Percentiles rank a stretch among this genome's conserved stretches.
These are phyloP conservation scores for Margaritispora aquatica DNA, from an alignment of 495 filamentous ascomycete genomes.

Conservation along the genomic window DNA sequence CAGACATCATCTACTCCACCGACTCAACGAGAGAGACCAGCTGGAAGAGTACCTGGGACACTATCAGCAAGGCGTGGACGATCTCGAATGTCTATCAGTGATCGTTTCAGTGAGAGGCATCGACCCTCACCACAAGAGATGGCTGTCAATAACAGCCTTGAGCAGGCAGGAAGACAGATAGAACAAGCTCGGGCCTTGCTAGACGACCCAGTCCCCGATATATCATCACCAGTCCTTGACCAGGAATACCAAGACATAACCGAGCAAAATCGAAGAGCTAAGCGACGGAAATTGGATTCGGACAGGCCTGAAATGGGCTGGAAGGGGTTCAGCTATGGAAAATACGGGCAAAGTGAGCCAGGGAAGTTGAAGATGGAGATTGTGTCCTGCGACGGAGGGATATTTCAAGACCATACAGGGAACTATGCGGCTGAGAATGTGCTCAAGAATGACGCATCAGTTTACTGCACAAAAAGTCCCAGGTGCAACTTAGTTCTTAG, in stretches of 20 bases:
- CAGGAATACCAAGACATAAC: slow-evolving; percentile 27
- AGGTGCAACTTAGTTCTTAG: slow-evolving; percentile 78
- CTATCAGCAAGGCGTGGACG: slow-evolving; percentile 13
- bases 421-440: slow-evolving; percentile 74
- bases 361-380: slow-evolving; percentile 79
- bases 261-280: slow-evolving; percentile 41
- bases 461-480: slow-evolving; percentile 82
- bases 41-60: slow-evolving; percentile 7
- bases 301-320: slow-evolving; percentile 48
- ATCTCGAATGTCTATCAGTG: slow-evolving; percentile 28
- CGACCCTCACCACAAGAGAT: slow-evolving; percentile 17
- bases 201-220: slow-evolving; percentile 37
- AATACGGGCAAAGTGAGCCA: slow-evolving; percentile 75
- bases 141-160: slow-evolving; percentile 5
- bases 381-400: slow-evolving; percentile 82
- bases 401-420: slow-evolving; percentile 43
- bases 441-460: slow-evolving; percentile 69
- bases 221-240: slow-evolving; percentile 33
- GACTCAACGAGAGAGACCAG: slow-evolving; percentile 3
- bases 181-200: slow-evolving; percentile 38
- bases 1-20: not conserved
- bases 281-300: slow-evolving; percentile 70
- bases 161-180: slow-evolving; percentile 26
- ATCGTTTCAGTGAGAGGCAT: slow-evolving; percentile 27
- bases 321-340: slow-evolving; percentile 63